A percentile compares a stretch with the other conserved stretches of the same genome.
These are phyloP conservation scores for Clonostachys chloroleuca DNA, from an alignment of 2,329 filamentous ascomycete species.

Conservation along the genomic window DNA sequence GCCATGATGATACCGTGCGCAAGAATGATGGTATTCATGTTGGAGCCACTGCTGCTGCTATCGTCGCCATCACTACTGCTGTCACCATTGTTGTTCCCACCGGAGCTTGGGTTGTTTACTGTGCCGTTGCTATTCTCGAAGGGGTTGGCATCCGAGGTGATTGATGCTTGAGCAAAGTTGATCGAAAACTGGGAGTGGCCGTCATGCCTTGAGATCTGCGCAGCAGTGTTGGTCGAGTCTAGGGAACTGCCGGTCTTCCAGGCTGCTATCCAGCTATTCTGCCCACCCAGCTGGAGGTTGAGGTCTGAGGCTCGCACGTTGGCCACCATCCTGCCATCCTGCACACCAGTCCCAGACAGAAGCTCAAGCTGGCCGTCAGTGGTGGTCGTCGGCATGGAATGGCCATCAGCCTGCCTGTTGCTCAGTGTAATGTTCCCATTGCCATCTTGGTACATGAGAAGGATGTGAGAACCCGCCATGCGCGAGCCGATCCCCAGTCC, in stretches of 20 bases:
- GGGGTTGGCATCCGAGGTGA: conserved; percentile 46
- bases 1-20: conserved; percentile 59
- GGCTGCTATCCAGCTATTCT: conserved; percentile 46
- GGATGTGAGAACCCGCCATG: conserved; percentile 57
- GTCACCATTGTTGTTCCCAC: conserved; percentile 5
- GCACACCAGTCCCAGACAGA: conserved; percentile 54
- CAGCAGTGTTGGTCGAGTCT: conserved; percentile 30
- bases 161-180: conserved; percentile 40
- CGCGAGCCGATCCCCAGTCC: conserved; percentile 48
- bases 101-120: conserved; percentile 3
- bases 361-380: conserved; percentile 41
- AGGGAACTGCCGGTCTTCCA: conserved; percentile 44
- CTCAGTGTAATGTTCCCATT: conserved; percentile 57
- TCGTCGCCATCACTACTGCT: conserved; percentile 3
- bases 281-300: conserved; percentile 33
- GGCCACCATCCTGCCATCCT: conserved; percentile 47
- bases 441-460: conserved; percentile 57
- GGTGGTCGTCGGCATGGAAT: conserved; percentile 42
- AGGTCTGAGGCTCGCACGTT: conserved; percentile 44
- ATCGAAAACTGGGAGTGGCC: conserved; percentile 35
- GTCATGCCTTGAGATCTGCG: conserved; percentile 41
- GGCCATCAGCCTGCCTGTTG: conserved; percentile 41
- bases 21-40: conserved; percentile 19
- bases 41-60: conserved; percentile 4
- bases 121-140: conserved; percentile 25